These are phyloP conservation scores for Hordeum pubiflorum DNA, from an alignment of 202 grass and related monocot genomes.

Conservation along the genomic window DNA sequence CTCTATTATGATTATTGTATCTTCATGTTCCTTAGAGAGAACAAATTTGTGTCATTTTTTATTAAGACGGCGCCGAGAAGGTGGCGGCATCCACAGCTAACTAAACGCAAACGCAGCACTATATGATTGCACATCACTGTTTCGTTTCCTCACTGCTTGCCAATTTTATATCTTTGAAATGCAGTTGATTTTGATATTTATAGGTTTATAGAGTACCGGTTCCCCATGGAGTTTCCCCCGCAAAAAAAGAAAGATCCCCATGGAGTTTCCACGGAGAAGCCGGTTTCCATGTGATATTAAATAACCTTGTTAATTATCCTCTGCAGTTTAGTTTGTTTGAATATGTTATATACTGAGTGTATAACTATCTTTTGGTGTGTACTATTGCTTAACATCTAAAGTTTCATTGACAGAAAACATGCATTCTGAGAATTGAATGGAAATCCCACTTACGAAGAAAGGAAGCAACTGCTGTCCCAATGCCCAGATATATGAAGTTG, in stretches of 20 bases:
- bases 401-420: background rate
- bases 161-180: background rate
- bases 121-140: background rate
- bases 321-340: background rate
- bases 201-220: background rate
- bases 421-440: background rate
- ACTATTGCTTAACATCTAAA: background rate
- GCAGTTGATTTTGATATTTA: background rate
- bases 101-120: background rate
- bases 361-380: background rate
- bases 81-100: background rate
- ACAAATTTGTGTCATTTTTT: background rate
- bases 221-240: too few species aligned
- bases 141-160: background rate
- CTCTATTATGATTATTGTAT: background rate
- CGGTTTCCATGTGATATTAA: background rate
- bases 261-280: background rate
- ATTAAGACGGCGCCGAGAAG: background rate
- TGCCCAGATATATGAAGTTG: slow-evolving; percentile 60
- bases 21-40: background rate
- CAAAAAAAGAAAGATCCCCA: too few species aligned
- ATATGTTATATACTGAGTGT: background rate
- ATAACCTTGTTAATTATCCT: background rate
- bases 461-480: slow-evolving; percentile 38
- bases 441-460: slow-evolving; percentile 53